Conservation (phyloP, 495 filamentous ascomycete genomes). For the Penicillium manginii region DNA sequence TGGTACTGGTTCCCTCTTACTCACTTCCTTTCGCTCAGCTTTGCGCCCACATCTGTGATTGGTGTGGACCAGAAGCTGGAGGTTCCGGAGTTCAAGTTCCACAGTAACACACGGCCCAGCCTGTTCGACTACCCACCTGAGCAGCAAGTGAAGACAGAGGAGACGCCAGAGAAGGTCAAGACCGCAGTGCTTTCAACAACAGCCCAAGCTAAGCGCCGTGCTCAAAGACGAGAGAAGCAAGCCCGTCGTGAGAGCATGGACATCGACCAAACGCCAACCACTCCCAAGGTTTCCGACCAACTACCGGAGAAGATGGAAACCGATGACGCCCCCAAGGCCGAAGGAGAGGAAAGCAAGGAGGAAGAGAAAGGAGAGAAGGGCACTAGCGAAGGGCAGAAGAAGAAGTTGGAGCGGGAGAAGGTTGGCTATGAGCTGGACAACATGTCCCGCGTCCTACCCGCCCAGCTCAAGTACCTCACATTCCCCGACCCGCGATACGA, state of each 20-base stretch:
- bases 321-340: conserved; percentile 69
- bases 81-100: conserved; percentile 93
- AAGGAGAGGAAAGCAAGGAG: conserved; percentile 62
- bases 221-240: conserved; percentile 72
- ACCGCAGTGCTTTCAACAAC: conserved; percentile 97
- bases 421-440: conserved; percentile 95
- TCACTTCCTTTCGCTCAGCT: conserved; percentile 93
- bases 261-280: conserved; percentile 75
- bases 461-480: conserved; percentile 92
- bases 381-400: conserved; percentile 59
- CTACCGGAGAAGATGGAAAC: conserved; percentile 85
- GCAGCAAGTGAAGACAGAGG: conserved; percentile 90
- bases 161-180: conserved; percentile 91
- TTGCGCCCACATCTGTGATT: conserved; percentile 92
- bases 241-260: conserved; percentile 84
- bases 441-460: conserved; percentile 92
- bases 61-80: conserved; percentile 92
- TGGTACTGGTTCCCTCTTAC: conserved; percentile 99
- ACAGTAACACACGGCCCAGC: conserved; percentile 90
- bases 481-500: conserved; percentile 85
- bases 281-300: conserved; percentile 71
- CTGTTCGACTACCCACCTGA: conserved; percentile 98
- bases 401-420: conserved; percentile 95
- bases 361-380: conserved; percentile 74
- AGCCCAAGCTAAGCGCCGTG: conserved; percentile 92